These are phyloP conservation scores for Suillus paluster DNA, from an alignment of 768 basidiomycete genomes.

Conservation along the genomic window DNA sequence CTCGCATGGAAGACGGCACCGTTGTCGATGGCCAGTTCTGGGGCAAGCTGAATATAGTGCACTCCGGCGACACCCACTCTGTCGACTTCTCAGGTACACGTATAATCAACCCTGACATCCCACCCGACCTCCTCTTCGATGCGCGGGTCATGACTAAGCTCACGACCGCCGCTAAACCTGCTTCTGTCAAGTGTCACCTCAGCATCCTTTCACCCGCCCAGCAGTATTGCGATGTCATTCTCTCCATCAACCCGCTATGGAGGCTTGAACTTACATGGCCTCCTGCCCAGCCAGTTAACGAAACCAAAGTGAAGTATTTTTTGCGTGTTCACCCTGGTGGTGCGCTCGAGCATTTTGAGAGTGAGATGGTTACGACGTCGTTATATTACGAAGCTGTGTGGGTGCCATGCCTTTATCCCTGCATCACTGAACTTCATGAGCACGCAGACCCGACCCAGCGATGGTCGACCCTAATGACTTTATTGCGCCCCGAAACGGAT, in stretches of 20 bases:
- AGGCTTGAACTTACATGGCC: constrained; percentile 80
- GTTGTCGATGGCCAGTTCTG: constrained; percentile 85
- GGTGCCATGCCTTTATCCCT: constrained; percentile 30
- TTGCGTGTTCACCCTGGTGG: constrained; percentile 84
- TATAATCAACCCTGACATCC: constrained; percentile 63
- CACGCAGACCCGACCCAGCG: constrained; percentile 70
- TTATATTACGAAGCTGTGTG: constrained; percentile 88
- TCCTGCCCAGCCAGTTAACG: constrained; percentile 66
- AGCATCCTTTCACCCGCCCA: constrained; percentile 72
- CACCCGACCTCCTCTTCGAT: constrained; percentile 75
- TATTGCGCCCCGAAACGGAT: constrained; percentile 82
- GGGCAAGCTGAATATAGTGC: constrained; percentile 86
- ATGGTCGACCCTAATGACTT: constrained; percentile 82
- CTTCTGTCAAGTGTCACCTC: constrained; percentile 76
- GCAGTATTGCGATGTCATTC: constrained; percentile 81
- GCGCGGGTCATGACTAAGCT: constrained; percentile 78
- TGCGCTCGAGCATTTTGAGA: constrained; percentile 85
- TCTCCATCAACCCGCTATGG: constrained; percentile 76
- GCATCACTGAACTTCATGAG: constrained; percentile 9
- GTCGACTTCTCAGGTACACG: constrained; percentile 87
- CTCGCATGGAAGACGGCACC: constrained; percentile 88
- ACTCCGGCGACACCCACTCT: constrained; percentile 73
- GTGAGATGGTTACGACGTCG: constrained; percentile 76
- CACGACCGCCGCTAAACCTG: constrained; percentile 72
- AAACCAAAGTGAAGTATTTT: constrained; percentile 83